Evolutionary conservation across 805 yeast genomes (phyloP).

Genomic region (Myxozyma geophila): DNA sequence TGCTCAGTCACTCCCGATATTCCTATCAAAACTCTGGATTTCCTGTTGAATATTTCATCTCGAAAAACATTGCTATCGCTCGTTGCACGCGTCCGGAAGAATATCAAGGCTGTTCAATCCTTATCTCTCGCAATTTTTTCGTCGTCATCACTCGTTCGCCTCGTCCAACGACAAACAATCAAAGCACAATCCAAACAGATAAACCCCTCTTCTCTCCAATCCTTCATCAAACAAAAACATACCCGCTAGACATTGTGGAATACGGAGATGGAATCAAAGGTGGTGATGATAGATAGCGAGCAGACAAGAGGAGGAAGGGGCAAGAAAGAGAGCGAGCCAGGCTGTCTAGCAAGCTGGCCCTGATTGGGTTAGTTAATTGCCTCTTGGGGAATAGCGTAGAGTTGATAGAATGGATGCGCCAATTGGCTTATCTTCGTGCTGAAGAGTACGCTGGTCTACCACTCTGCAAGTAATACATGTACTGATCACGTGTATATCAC

Average conservation of each 20-base stretch:
- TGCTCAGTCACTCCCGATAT: no score
- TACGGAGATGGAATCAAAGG: background rate
- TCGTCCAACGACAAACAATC: background rate
- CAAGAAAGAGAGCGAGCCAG: constrained; percentile 3
- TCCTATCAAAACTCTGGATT: no score
- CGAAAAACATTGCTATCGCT: no score
- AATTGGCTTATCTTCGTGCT: constrained; percentile 15
- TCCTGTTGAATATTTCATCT: no score
- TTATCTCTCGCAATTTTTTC: background rate
- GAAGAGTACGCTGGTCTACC: background rate
- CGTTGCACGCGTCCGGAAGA: no score
- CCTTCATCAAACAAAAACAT: background rate
- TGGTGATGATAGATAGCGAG: background rate
- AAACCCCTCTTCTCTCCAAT: background rate
- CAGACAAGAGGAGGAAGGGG: constrained; percentile 1
- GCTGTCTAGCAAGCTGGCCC: background rate
- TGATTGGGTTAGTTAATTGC: background rate
- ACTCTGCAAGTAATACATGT: background rate
- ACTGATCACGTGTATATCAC: background rate
- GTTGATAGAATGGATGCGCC: constrained; percentile 14
- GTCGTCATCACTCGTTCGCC: background rate
- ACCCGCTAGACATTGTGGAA: constrained; percentile 20
- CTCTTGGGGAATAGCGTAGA: background rate
- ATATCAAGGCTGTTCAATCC: background rate
- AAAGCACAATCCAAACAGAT: constrained; percentile 4